Percentiles rank a stretch among this genome's conserved stretches.
Evolutionary conservation across 257 asterid genomes (phyloP).

Genomic region (Leptodermis oblonga): DNA sequence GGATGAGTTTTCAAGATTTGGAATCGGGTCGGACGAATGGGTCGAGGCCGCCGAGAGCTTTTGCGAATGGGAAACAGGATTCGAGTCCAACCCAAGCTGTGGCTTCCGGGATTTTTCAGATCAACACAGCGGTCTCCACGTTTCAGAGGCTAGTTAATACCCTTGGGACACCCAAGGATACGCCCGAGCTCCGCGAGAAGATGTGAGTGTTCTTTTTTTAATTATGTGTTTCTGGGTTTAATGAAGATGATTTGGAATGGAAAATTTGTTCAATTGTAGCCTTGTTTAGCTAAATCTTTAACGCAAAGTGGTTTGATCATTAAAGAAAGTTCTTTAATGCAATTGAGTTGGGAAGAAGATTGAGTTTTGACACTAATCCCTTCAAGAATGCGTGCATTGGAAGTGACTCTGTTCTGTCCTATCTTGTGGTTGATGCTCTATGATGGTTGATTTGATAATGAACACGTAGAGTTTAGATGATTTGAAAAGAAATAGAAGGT

Average conservation of each 20-base stretch:
- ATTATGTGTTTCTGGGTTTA: neutral
- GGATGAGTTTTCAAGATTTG: conserved; percentile 92
- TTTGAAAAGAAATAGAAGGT: neutral
- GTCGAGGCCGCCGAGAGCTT: conserved; percentile 35
- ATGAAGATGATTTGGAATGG: neutral
- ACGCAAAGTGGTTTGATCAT: neutral
- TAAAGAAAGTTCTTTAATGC: neutral
- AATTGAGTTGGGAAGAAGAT: neutral
- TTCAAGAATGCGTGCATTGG: neutral
- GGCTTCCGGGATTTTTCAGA: conserved; percentile 87
- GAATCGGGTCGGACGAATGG: conserved; percentile 78
- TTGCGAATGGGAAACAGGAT: conserved; percentile 15
- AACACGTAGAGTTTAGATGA: neutral
- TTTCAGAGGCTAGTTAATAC: conserved; percentile 93
- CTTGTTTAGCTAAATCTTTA: neutral
- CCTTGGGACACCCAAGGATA: conserved; percentile 93
- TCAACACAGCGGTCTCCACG: conserved; percentile 81
- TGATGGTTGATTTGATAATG: neutral
- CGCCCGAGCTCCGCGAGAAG: conserved; percentile 92
- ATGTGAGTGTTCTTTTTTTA: conserved; percentile 47
- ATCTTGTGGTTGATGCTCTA: neutral
- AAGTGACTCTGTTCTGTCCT: neutral
- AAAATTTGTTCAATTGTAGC: neutral
- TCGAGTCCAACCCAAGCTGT: conserved; percentile 75
- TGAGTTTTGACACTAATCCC: neutral